Evolutionary conservation across 176 grass and related monocot genomes (phyloP), one percentile per base, ranked within the genome.

Genomic region (Microstegium vimineum): DNA sequence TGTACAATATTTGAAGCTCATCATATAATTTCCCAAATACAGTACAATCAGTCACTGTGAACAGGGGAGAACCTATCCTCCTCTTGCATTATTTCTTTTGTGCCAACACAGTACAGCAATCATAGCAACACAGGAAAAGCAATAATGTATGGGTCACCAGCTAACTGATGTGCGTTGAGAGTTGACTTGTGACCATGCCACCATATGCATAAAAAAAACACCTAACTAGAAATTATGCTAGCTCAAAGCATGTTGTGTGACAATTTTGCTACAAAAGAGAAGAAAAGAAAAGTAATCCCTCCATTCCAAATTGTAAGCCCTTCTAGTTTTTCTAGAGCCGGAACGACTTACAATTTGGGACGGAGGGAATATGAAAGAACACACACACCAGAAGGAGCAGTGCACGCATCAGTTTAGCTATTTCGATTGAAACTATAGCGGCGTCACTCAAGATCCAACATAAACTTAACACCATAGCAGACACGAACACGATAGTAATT

Each of bases 1-100:
- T 72, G 15, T 49, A 35, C 11, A 37, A 73, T 40, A 71, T 13
- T 76, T n/a, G 73, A 82, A 82, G 32, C n/a, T 26, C 77, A 51
- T 40, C 51, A 51, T 62, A 40, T 37, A 77, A 52, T 82, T 37
- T 71, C 23, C 63, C 52, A 71, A 40, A 49, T 46, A 22, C 62
- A n/a, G 32, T 62, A 70, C 14, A 40, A 63, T 54, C 12, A 32
- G 31, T 71, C 7, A 27, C 3, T 64, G 37, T 11, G 11, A 82
- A 76, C n/a, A 28, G 65, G 38, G 17, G 16, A 82, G 38, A 61
- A 26, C 12, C 23, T n/a, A 60, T 69, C 38, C 22, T 17, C 57
- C 23, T 81, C 61, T 76, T 57, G 20, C 13, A 38, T 28, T 42
- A 38, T 28, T 42, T 43, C 56, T 67, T 59, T 81, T 56, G 37